Conservation (phyloP, 2,329 filamentous ascomycete genomes). For the Blumeriella jaapii region DNA sequence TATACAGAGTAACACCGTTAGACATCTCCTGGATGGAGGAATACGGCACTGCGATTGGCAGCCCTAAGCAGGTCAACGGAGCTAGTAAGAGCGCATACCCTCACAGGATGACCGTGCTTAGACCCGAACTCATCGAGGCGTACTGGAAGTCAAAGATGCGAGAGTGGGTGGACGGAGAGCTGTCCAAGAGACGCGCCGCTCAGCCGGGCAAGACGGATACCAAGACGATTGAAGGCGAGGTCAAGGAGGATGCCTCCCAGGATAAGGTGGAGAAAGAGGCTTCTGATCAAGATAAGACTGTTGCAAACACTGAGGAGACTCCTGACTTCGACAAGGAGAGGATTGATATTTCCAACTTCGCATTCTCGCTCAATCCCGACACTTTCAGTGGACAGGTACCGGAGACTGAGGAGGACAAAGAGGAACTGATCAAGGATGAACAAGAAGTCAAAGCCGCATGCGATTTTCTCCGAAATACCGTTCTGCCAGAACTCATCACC, state of each 20-base stretch:
- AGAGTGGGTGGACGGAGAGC: slow-evolving; percentile 73
- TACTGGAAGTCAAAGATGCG: slow-evolving; percentile 79
- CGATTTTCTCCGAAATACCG: slow-evolving; percentile 60
- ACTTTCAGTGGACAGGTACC: slow-evolving; percentile 87
- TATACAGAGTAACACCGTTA: slow-evolving; percentile 88
- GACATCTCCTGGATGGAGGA: slow-evolving; percentile 88
- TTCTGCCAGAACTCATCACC: slow-evolving; percentile 74
- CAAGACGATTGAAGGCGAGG: slow-evolving; percentile 25
- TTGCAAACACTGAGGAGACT: slow-evolving; percentile 23
- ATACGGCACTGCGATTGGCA: slow-evolving; percentile 37
- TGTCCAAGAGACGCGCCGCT: slow-evolving; percentile 48
- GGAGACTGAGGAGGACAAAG: slow-evolving; percentile 83
- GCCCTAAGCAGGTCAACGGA: slow-evolving; percentile 25
- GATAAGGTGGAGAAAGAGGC: slow-evolving; percentile 24
- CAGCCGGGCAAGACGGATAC: slow-evolving; percentile 24
- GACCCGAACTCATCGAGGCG: slow-evolving; percentile 79
- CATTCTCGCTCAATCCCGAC: slow-evolving; percentile 85
- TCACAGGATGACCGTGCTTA: slow-evolving; percentile 89
- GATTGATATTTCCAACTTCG: slow-evolving; percentile 79
- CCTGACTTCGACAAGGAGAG: slow-evolving; percentile 38
- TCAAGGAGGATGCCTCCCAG: slow-evolving; percentile 20
- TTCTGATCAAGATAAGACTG: slow-evolving; percentile 14
- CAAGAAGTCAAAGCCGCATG: slow-evolving; percentile 78
- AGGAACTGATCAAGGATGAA: slow-evolving; percentile 72
- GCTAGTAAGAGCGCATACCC: slow-evolving; percentile 47